Percentiles rank a stretch among this genome's conserved stretches.
These are phyloP conservation scores for Penicillium aurantiogriseum DNA, from an alignment of 2,329 filamentous ascomycete genomes.

Conservation along the genomic window DNA sequence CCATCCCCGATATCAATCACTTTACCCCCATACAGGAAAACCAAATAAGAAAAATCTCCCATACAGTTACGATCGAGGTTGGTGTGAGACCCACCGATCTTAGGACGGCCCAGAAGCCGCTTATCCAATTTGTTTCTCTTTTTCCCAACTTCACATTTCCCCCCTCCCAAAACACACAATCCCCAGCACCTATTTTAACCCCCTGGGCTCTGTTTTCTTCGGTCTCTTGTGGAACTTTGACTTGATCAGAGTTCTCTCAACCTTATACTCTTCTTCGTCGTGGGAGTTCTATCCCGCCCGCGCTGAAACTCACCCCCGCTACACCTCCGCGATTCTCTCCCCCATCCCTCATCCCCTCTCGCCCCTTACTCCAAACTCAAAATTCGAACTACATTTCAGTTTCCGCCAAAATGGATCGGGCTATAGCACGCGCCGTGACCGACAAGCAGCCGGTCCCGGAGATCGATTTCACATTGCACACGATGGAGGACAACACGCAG, in stretches of 20 bases:
- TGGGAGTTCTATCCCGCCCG: conserved; percentile 15
- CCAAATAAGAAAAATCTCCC: not conserved
- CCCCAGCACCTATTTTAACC: conserved; percentile 1
- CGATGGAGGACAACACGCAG: conserved; percentile 94
- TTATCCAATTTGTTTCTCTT: conserved; percentile 27
- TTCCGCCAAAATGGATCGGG: conserved; percentile 40
- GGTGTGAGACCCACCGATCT: conserved; percentile 9
- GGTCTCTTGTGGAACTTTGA: not conserved
- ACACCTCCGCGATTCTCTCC: conserved; percentile 15
- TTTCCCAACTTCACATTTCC: conserved; percentile 21
- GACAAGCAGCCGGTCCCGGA: conserved; percentile 95
- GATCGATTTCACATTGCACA: conserved; percentile 98
- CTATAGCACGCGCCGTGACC: conserved; percentile 80
- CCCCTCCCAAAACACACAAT: conserved; percentile 16
- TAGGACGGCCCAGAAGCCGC: conserved; percentile 18
- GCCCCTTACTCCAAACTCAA: conserved; percentile 9
- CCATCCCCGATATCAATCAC: not conserved
- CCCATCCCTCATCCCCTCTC: not conserved
- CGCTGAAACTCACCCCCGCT: conserved; percentile 12
- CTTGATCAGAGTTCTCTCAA: not conserved
- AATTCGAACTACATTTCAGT: conserved; percentile 1
- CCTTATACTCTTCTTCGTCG: conserved; percentile 4
- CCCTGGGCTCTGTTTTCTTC: conserved; percentile 1
- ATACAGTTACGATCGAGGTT: conserved; percentile 6
- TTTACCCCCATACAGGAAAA: not conserved